These are phyloP conservation scores for Hanseniaspora lachancei DNA, from an alignment of 805 yeast species.

Conservation along the genomic window DNA sequence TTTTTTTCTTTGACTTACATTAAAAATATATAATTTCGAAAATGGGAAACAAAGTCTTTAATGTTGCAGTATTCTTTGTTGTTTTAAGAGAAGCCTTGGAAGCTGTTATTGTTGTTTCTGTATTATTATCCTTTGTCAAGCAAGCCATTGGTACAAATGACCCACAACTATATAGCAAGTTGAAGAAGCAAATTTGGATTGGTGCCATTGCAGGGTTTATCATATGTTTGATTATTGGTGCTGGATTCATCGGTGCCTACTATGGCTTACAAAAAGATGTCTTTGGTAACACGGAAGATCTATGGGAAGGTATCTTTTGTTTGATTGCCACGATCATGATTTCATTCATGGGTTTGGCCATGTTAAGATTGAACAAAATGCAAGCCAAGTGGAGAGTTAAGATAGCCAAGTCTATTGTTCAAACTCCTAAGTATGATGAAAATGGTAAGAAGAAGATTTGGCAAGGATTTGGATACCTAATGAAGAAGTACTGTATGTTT, in stretches of 20 bases:
- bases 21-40: too few relatives aligned
- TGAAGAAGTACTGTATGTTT: slow-evolving; percentile 76
- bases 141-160: slow-evolving; percentile 61
- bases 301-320: slow-evolving; percentile 95
- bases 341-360: slow-evolving; percentile 88
- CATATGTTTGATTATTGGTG: slow-evolving; percentile 73
- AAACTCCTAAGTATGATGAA: slow-evolving; percentile 36
- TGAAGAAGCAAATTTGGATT: slow-evolving; percentile 73
- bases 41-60: slow-evolving; percentile 30
- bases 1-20: too few relatives aligned
- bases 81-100: slow-evolving; percentile 89
- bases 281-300: slow-evolving; percentile 76
- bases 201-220: slow-evolving; percentile 66
- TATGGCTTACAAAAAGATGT: slow-evolving; percentile 69
- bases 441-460: slow-evolving; percentile 30
- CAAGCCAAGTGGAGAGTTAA: slow-evolving; percentile 94
- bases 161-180: slow-evolving; percentile 41
- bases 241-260: slow-evolving; percentile 89
- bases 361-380: slow-evolving; percentile 92
- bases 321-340: slow-evolving; percentile 81
- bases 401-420: slow-evolving; percentile 71
- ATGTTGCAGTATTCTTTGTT: slow-evolving; percentile 60
- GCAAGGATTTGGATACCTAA: slow-evolving; percentile 33
- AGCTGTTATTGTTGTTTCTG: slow-evolving; percentile 85
- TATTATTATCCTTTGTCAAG: slow-evolving; percentile 76